Percentiles rank a stretch among this genome's conserved stretches.
Evolutionary conservation across 371 early-diverging fungal species (phyloP).

Genomic region (Mucor circinelloides): DNA sequence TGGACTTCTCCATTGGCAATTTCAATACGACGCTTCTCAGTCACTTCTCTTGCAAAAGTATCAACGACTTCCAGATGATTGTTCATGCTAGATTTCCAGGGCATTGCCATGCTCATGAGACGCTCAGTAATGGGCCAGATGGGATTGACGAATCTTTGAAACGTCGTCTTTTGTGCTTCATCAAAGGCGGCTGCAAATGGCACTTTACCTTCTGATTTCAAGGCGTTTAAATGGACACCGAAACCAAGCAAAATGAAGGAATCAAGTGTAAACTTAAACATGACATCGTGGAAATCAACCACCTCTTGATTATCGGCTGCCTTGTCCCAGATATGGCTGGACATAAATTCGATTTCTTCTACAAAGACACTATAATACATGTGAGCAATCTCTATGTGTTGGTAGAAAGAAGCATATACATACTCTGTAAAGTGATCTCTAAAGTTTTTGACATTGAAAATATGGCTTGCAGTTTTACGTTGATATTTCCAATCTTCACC

Average conservation of each 20-base stretch:
- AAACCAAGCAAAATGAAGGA: conserved; percentile 58
- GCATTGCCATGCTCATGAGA: conserved; percentile 17
- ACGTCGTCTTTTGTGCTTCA: conserved; percentile 40
- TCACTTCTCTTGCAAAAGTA: conserved; percentile 49
- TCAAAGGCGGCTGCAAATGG: conserved; percentile 59
- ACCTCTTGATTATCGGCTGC: conserved; percentile 30
- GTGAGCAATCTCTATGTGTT: neutral
- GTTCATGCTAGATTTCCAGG: conserved; percentile 42
- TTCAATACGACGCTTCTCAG: conserved; percentile 44
- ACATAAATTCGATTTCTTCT: conserved; percentile 30
- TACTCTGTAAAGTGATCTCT: conserved; percentile 55
- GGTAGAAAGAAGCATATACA: neutral
- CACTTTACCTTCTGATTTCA: conserved; percentile 29
- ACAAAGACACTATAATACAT: conserved; percentile 32
- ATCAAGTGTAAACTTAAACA: conserved; percentile 63
- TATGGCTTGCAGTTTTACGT: conserved; percentile 48
- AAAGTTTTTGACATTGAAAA: conserved; percentile 58
- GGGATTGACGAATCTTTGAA: conserved; percentile 52
- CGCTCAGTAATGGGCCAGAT: conserved; percentile 53
- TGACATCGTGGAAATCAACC: conserved; percentile 61
- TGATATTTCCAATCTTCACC: conserved; percentile 50
- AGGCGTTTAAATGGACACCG: conserved; percentile 54
- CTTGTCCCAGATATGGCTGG: conserved; percentile 29
- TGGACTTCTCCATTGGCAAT: conserved; percentile 39
- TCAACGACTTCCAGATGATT: conserved; percentile 51